Evolutionary conservation across 371 early-diverging fungal genomes (phyloP), one percentile per base, ranked within the genome.

Genomic region (Lichtheimia hyalospora): DNA sequence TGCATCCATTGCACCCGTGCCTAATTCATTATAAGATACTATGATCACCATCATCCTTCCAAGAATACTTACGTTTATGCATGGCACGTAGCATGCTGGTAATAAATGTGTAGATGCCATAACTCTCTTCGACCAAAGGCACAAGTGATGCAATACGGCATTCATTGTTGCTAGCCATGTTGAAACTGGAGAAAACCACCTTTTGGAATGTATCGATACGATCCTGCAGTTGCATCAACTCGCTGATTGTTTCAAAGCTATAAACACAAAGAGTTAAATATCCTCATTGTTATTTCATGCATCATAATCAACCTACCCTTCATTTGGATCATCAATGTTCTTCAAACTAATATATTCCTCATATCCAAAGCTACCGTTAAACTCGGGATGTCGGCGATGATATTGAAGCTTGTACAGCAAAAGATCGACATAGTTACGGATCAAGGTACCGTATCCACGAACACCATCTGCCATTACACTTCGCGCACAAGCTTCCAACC

Each of bases 81-180:
- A 98, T 96, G 40, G 99, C 96, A 16, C 88, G 87, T 64, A 98
- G 73, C 97, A 98, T 97, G 69, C 87, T 90, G 23, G 92, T 92
- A 25, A 94, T 82, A 72, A 97, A 97, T 68, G 91, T 91, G 81
- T 98, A 98, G 57, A 98, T 96, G 28, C 92, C 96, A 67, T 94
- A 90, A 63, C 89, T 89, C 67, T 98, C 99, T 70, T 98, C 97
- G 2, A 98, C 94, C 53, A 98, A 82, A 18, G 99, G 99, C 23
- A 98, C 96, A 49, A 98, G 85, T n/a, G 96, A 90, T 16, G 96
- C 88, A 64, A 98, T 96, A 42, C 95, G 89, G 67, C 96, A 96
- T 70, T 98, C 97, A 57, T 96, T 96, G 71, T 91, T 91, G 54
- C 92, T 89, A 3, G 86, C 82, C 14, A 89, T 85, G 43, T 92